Conservation (phyloP, 805 yeast genomes). For the Saturnispora diversa region DNA sequence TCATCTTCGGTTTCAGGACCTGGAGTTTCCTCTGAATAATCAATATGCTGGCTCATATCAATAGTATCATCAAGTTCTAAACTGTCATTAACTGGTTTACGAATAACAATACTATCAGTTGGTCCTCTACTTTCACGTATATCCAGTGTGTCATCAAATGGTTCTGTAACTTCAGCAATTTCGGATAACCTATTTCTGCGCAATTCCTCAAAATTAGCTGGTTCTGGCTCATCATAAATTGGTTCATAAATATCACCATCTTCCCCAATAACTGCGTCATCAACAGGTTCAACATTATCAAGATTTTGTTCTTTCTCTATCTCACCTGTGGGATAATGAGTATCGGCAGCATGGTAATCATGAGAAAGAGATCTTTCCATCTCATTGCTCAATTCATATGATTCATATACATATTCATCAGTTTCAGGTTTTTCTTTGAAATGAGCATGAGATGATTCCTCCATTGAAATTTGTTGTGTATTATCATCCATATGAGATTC, state of each 20-base stretch:
- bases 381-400: not conserved
- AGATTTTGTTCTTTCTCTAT: conserved; percentile 8
- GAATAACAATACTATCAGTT: not conserved
- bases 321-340: conserved; percentile 4
- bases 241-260: conserved; percentile 6
- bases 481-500: not conserved
- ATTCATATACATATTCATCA: not conserved
- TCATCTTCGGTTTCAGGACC: conserved; percentile 9
- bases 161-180: conserved; percentile 15
- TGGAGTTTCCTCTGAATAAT: not conserved
- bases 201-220: conserved; percentile 4
- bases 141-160: conserved; percentile 11
- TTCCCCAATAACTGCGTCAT: not conserved
- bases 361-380: conserved; percentile 3
- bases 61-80: not conserved
- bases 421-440: conserved; percentile 5
- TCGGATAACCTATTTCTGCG: conserved; percentile 13
- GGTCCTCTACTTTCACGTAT: not conserved
- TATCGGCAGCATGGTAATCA: conserved; percentile 5
- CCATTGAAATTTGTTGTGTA: no score
- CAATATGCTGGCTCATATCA: not conserved
- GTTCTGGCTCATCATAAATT: conserved; percentile 3
- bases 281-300: not conserved
- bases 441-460: not conserved
- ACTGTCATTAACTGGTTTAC: not conserved